These are phyloP conservation scores for Fragilaria radians DNA, from an alignment of 108 stramenopile genomes.

Conservation along the genomic window DNA sequence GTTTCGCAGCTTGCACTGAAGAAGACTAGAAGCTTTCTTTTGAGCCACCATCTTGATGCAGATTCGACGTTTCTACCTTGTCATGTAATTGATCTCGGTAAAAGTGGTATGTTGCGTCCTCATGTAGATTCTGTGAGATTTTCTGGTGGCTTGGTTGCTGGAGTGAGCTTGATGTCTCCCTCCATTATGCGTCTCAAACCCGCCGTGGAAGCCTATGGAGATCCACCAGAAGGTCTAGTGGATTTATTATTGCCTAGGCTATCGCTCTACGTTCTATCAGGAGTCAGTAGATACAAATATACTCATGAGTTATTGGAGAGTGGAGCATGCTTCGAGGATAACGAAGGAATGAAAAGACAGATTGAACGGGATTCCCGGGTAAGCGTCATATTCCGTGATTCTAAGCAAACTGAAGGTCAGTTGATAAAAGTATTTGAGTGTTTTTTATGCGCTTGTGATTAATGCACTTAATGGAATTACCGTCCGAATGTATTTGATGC, in stretches of 20 bases:
- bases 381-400: slow-evolving; percentile 79
- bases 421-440: background rate
- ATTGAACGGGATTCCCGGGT: slow-evolving; percentile 55
- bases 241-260: slow-evolving; percentile 66
- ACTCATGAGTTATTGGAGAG: slow-evolving; percentile 62
- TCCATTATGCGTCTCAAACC: slow-evolving; percentile 70
- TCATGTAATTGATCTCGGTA: slow-evolving; percentile 78
- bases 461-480: slow-evolving; percentile 28
- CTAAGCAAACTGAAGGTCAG: slow-evolving; percentile 20
- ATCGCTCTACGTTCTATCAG: slow-evolving; percentile 68
- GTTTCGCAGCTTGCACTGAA: slow-evolving; percentile 21
- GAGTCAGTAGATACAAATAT: slow-evolving; percentile 57
- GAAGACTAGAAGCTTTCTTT: slow-evolving; percentile 39
- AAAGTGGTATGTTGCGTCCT: slow-evolving; percentile 64
- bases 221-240: slow-evolving; percentile 28
- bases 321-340: slow-evolving; percentile 33
- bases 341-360: slow-evolving; percentile 12
- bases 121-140: slow-evolving; percentile 91
- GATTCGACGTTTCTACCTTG: slow-evolving; percentile 60
- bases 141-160: slow-evolving; percentile 82
- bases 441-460: slow-evolving; percentile 12
- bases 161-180: slow-evolving; percentile 67
- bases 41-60: slow-evolving; percentile 23
- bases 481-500: slow-evolving; percentile 14
- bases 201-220: slow-evolving; percentile 8